Conservation (phyloP, 768 basidiomycete genomes). For the Daedaleopsis nitida region DNA sequence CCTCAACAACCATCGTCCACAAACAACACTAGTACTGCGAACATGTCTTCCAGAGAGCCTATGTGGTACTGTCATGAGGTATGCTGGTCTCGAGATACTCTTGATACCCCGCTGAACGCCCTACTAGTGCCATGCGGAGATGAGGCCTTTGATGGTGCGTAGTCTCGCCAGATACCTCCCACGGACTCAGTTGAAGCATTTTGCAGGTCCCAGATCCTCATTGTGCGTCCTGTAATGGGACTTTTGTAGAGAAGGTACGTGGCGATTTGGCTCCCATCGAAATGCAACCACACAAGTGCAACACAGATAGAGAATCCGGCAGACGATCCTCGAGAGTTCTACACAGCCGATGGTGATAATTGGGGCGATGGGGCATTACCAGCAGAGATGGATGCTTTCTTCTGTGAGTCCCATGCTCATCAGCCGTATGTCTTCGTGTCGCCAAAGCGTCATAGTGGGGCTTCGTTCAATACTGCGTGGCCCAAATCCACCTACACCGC, state of each 20-base stretch:
- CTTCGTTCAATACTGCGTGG: slow-evolving; percentile 21
- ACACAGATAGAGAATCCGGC: slow-evolving; percentile 69
- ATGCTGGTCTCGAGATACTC: slow-evolving; percentile 10
- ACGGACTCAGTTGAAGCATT: slow-evolving; percentile 10
- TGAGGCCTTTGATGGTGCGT: slow-evolving; percentile 81
- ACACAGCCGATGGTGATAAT: slow-evolving; percentile 33
- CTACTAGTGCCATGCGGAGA: slow-evolving; percentile 80
- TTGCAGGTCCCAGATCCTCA: slow-evolving; percentile 75
- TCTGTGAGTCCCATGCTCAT: slow-evolving; percentile 40
- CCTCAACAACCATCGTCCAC: not conserved
- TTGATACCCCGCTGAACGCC: slow-evolving; percentile 7
- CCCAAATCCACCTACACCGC: not conserved
- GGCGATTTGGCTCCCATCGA: not conserved
- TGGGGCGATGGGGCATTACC: slow-evolving; percentile 27
- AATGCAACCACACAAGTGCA: not conserved
- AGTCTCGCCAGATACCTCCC: slow-evolving; percentile 9
- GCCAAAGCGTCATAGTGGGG: slow-evolving; percentile 10
- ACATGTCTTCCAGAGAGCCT: slow-evolving; percentile 72
- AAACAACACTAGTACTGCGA: not conserved
- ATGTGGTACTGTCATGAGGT: slow-evolving; percentile 84
- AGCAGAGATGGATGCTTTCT: slow-evolving; percentile 43
- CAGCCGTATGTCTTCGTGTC: not conserved
- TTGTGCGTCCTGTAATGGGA: slow-evolving; percentile 79
- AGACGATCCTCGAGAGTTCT: slow-evolving; percentile 77
- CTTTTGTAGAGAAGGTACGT: slow-evolving; percentile 80